These are phyloP conservation scores for Hypoxylon subgilvum DNA, from an alignment of 495 filamentous ascomycete species.

Conservation along the genomic window DNA sequence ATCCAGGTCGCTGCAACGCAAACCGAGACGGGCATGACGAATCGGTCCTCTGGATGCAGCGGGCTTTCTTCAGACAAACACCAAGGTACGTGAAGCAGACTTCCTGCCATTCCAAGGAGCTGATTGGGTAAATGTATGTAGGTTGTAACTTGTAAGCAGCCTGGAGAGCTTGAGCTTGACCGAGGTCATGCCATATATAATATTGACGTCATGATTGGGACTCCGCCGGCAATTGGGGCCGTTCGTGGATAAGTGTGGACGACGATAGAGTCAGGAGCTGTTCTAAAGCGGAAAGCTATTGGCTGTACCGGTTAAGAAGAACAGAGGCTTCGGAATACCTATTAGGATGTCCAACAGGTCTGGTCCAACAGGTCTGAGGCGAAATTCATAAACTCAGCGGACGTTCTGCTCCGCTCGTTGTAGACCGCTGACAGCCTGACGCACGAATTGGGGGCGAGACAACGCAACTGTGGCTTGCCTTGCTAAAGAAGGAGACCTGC, in stretches of 20 bases:
- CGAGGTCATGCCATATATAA: not conserved
- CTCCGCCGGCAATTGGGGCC: constrained; percentile 2
- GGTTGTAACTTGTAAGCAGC: no score
- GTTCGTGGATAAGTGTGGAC: not conserved
- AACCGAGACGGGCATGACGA: constrained; percentile 18
- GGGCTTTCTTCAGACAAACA: no score
- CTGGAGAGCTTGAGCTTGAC: not conserved
- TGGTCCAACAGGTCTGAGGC: not conserved
- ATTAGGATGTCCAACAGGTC: no score
- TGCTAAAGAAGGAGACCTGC: no score
- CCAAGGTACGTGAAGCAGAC: no score
- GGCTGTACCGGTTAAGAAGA: not conserved
- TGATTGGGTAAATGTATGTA: no score
- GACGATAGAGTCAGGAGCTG: constrained; percentile 25
- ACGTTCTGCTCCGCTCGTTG: constrained; percentile 15
- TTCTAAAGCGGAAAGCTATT: constrained; percentile 9
- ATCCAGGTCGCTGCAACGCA: not conserved
- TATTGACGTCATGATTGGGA: constrained; percentile 23
- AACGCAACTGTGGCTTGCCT: constrained; percentile 17
- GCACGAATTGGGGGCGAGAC: not conserved
- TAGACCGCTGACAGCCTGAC: no score
- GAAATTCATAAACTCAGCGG: not conserved
- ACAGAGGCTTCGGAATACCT: not conserved
- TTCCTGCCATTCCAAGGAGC: no score
- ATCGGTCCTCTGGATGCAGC: not conserved